These are phyloP conservation scores for Candida taoyuanica DNA, from an alignment of 805 yeast genomes.

Conservation along the genomic window DNA sequence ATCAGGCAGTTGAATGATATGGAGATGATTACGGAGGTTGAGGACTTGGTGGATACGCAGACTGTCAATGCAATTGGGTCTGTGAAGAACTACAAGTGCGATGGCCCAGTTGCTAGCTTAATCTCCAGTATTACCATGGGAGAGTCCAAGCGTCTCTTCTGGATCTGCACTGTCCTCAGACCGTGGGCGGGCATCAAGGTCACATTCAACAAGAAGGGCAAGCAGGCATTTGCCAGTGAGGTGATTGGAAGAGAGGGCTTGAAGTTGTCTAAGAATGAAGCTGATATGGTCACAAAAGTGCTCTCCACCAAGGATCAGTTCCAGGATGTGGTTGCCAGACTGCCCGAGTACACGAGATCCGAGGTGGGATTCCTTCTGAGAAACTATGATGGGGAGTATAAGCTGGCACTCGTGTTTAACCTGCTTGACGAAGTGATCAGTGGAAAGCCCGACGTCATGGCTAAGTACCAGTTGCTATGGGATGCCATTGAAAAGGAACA, in stretches of 20 bases:
- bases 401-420: conserved; percentile 33
- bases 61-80: conserved; percentile 22
- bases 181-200: conserved; percentile 43
- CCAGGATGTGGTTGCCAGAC: conserved; percentile 23
- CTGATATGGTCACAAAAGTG: conserved; percentile 45
- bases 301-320: conserved; percentile 32
- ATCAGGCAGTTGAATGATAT: conserved; percentile 21
- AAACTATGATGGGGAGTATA: conserved; percentile 49
- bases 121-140: conserved; percentile 3
- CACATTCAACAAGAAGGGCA: conserved; percentile 35
- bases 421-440: conserved; percentile 15
- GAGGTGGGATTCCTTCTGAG: conserved; percentile 58
- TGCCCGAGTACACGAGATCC: conserved; percentile 41
- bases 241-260: conserved; percentile 64
- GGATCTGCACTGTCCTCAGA: conserved; percentile 46
- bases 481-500: conserved; percentile 13
- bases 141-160: conserved; percentile 18
- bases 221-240: conserved; percentile 37
- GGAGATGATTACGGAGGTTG: conserved; percentile 4
- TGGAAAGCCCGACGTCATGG: not conserved
- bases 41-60: conserved; percentile 6
- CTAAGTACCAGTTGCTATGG: conserved; percentile 18
- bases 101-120: not conserved
- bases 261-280: conserved; percentile 54
- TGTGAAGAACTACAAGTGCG: conserved; percentile 1